Conservation (phyloP, 768 basidiomycete genomes). For the Galerina marginata region DNA sequence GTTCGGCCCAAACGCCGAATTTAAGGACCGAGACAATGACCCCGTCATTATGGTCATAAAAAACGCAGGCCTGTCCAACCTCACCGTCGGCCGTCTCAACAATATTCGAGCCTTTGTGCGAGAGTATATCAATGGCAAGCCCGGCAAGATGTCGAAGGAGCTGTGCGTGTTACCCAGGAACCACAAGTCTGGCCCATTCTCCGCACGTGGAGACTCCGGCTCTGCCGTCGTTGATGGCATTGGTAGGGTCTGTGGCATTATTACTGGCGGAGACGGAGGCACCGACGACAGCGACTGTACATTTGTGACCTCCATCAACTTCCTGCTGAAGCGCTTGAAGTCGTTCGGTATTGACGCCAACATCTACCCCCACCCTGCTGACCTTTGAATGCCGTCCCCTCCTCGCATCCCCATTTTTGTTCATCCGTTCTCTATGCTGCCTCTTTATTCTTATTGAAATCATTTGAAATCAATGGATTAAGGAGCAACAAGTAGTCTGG, state of each 20-base stretch:
- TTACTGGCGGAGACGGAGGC: conserved; percentile 37
- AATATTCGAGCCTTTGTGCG: conserved; percentile 31
- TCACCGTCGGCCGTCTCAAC: conserved; percentile 36
- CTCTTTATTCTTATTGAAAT: too few species aligned
- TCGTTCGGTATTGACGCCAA: too few species aligned
- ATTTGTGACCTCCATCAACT: conserved; percentile 42
- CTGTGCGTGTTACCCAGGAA: conserved; percentile 31
- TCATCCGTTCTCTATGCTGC: too few species aligned
- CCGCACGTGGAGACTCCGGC: conserved; percentile 43
- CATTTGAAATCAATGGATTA: too few species aligned
- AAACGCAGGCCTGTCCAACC: conserved; percentile 31
- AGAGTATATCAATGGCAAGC: conserved; percentile 18
- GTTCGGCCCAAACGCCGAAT: conserved; percentile 21
- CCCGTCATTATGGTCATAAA: conserved; percentile 41
- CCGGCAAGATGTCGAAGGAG: conserved; percentile 31
- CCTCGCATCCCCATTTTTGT: too few species aligned
- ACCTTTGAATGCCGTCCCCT: too few species aligned
- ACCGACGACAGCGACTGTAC: conserved; percentile 33
- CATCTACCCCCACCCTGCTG: too few species aligned
- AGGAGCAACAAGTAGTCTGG: too few species aligned
- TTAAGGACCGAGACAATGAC: conserved; percentile 15
- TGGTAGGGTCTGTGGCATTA: conserved; percentile 40
- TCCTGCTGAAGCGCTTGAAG: conserved; percentile 6
- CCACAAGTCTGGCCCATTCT: too few species aligned
- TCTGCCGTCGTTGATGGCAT: conserved; percentile 37